Evolutionary conservation across 345 rosid species (phyloP).

Genomic region (Gossypium mustelinum): DNA sequence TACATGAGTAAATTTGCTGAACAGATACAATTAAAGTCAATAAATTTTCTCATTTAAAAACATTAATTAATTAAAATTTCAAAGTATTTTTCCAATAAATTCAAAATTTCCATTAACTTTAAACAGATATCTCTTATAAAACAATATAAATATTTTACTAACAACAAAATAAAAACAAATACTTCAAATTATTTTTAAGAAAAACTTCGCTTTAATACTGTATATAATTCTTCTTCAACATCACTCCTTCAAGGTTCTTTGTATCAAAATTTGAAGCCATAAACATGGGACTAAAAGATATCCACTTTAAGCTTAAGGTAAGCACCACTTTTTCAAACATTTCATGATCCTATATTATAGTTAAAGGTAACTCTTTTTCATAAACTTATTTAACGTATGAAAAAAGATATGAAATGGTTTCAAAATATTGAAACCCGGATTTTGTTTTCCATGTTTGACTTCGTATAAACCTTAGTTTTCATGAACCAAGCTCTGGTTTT

Average conservation of each 20-base stretch:
- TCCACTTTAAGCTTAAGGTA: slow-evolving; percentile 59
- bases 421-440: background rate
- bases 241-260: background rate
- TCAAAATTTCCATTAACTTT: slow-evolving; percentile 17
- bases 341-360: background rate
- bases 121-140: slow-evolving; percentile 2
- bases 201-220: background rate
- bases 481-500: background rate
- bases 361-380: background rate
- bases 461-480: background rate
- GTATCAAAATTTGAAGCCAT: background rate
- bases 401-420: background rate
- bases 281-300: slow-evolving; percentile 45
- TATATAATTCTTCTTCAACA: background rate
- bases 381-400: background rate
- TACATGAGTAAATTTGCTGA: slow-evolving; percentile 24
- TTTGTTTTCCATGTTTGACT: background rate
- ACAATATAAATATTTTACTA: background rate
- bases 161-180: background rate
- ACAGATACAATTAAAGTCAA: slow-evolving; percentile 25
- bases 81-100: background rate
- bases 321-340: background rate
- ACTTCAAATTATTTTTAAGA: background rate
- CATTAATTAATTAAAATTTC: slow-evolving; percentile 12
- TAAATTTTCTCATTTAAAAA: slow-evolving; percentile 23